A percentile compares a stretch with the other conserved stretches of the same genome.
phyloP scores from a whole-genome alignment of 2,329 filamentous ascomycete species.

The Aspergillus pseudoglaucus region DNA sequence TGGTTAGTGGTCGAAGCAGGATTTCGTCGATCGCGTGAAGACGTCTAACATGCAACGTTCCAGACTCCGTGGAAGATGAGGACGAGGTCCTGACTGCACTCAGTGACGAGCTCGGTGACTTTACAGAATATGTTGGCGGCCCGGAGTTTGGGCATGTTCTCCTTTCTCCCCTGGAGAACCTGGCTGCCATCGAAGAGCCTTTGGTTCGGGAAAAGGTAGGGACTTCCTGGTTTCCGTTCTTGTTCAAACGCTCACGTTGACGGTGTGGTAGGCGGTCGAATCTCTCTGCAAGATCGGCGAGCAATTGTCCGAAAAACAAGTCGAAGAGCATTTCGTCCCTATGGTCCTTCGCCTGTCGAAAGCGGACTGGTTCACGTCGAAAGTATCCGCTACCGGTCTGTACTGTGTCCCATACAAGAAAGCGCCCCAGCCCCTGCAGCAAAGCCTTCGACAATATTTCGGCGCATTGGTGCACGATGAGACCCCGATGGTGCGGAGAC shows the following conservation, averaged over 20 bases:
- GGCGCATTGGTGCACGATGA: conserved; percentile 92
- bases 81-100: conserved; percentile 96
- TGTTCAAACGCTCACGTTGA: conserved; percentile 4
- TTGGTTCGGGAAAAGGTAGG: conserved; percentile 93
- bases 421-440: conserved; percentile 79
- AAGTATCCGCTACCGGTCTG: conserved; percentile 93
- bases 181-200: conserved; percentile 96
- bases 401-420: conserved; percentile 92
- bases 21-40: conserved; percentile 9
- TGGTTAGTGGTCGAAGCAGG: conserved; percentile 55
- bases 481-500: conserved; percentile 96
- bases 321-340: conserved; percentile 96
- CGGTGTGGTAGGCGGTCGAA: conserved; percentile 70
- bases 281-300: conserved; percentile 99
- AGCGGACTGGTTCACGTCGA: conserved; percentile 99
- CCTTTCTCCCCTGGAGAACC: conserved; percentile 92
- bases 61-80: conserved; percentile 98
- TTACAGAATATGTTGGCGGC: conserved; percentile 96
- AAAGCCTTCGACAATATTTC: conserved; percentile 86
- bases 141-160: conserved; percentile 92
- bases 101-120: conserved; percentile 92
- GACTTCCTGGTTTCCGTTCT: conserved; percentile 4
- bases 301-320: conserved; percentile 81
- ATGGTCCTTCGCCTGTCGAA: conserved; percentile 93
- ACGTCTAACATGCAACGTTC: conserved; percentile 18